These are phyloP conservation scores for Phytopythium mirpurense DNA, from an alignment of 352 stramenopile genomes.

Conservation along the genomic window DNA sequence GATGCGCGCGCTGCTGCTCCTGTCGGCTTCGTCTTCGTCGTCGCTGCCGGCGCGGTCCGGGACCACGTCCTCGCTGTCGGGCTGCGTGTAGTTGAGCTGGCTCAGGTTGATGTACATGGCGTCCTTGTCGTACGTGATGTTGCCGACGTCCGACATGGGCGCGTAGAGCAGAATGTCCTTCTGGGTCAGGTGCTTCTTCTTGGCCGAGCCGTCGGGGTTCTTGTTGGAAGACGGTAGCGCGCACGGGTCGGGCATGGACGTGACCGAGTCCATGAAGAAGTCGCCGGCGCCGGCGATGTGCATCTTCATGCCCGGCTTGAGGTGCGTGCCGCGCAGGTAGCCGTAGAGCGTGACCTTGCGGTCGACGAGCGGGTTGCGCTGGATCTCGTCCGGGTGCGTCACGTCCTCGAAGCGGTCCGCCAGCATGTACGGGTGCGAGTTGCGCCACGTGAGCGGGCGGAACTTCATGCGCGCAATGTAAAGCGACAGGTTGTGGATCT, in stretches of 20 bases:
- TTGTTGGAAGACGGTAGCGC: slow-evolving; percentile 83
- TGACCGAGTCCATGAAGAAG: slow-evolving; percentile 94
- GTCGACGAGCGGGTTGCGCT: slow-evolving; percentile 90
- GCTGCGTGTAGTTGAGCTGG: slow-evolving; percentile 93
- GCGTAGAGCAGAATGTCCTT: slow-evolving; percentile 93
- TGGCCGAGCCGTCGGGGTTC: slow-evolving; percentile 39
- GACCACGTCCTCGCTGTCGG: slow-evolving; percentile 72
- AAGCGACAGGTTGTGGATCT: slow-evolving; percentile 97
- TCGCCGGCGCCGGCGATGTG: slow-evolving; percentile 98
- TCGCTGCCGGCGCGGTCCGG: slow-evolving; percentile 43
- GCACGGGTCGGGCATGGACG: slow-evolving; percentile 95
- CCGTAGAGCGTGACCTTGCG: slow-evolving; percentile 96
- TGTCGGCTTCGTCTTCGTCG: slow-evolving; percentile 32
- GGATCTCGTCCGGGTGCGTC: slow-evolving; percentile 92
- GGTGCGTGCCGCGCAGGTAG: slow-evolving; percentile 97
- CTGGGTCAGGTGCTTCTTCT: slow-evolving; percentile 88
- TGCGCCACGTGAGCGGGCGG: slow-evolving; percentile 97
- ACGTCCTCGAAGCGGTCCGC: slow-evolving; percentile 98
- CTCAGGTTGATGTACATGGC: slow-evolving; percentile 99
- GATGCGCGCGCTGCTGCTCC: slow-evolving; percentile 32
- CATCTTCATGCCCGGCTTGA: slow-evolving; percentile 96
- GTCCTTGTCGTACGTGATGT: slow-evolving; percentile 98
- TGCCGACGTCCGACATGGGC: slow-evolving; percentile 93
- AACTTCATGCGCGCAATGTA: slow-evolving; percentile 99
- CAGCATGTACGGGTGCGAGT: slow-evolving; percentile 99